These are phyloP conservation scores for Scedosporium boydii DNA, from an alignment of 2,329 filamentous ascomycete species.

Conservation along the genomic window DNA sequence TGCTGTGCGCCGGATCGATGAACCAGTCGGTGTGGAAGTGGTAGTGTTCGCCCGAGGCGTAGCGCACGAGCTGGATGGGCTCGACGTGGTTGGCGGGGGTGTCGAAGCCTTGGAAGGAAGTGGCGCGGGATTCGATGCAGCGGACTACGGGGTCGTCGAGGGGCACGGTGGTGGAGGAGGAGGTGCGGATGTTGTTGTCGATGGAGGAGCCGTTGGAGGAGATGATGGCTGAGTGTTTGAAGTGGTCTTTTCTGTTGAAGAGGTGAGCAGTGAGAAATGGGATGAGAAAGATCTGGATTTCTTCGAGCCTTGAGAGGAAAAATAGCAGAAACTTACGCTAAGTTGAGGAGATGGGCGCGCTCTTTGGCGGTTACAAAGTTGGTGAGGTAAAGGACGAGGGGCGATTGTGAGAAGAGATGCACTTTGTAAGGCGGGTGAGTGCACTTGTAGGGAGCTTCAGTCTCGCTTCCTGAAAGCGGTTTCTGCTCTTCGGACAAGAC, in stretches of 20 bases:
- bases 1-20: slow-evolving; percentile 27
- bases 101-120: slow-evolving; percentile 34
- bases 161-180: slow-evolving; percentile 32
- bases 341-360: slow-evolving; percentile 27
- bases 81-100: slow-evolving; percentile 27
- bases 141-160: slow-evolving; percentile 31
- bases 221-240: slow-evolving; percentile 32
- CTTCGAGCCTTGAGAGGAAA: neutral
- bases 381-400: slow-evolving; percentile 38
- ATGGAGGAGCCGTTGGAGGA: slow-evolving; percentile 22
- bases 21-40: slow-evolving; percentile 45
- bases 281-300: too few species aligned
- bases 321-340: slow-evolving; percentile 23
- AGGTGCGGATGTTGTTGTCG: slow-evolving; percentile 29
- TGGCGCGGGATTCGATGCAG: slow-evolving; percentile 37
- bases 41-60: slow-evolving; percentile 32
- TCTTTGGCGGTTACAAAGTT: slow-evolving; percentile 34
- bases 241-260: slow-evolving; percentile 27
- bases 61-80: slow-evolving; percentile 38
- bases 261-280: slow-evolving; percentile 7
- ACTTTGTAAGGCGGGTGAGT: slow-evolving; percentile 26
- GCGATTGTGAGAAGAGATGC: slow-evolving; percentile 35
- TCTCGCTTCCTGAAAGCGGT: neutral
- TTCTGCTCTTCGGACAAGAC: neutral
- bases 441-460: slow-evolving; percentile 13